Conservation (phyloP, 129 eudicot species). For the Flaveria robusta region DNA sequence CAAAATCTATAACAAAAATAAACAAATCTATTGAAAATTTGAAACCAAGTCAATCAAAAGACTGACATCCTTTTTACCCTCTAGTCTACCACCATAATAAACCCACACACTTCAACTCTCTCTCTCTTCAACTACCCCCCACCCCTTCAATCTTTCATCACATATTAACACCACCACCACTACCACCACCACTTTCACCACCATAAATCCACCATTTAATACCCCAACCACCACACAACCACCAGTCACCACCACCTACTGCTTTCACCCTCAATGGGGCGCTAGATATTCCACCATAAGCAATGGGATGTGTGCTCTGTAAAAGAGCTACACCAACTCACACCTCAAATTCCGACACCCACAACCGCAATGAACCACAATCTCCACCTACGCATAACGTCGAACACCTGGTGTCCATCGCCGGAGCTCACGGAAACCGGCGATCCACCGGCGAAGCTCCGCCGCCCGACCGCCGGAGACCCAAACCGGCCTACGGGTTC, state of each 20-base stretch:
- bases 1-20: too few relatives aligned
- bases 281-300: slow-evolving; percentile 19
- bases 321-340: slow-evolving; percentile 43
- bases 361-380: background rate
- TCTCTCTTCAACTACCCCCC: background rate
- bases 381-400: slow-evolving; percentile 38
- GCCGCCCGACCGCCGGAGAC: slow-evolving; percentile 30
- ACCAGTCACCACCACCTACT: background rate
- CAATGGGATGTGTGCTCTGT: slow-evolving; percentile 55
- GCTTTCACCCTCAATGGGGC: slow-evolving; percentile 3
- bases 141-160: background rate
- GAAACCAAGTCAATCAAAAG: background rate
- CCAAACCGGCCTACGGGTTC: slow-evolving; percentile 32
- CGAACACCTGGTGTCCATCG: slow-evolving; percentile 21
- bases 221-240: slow-evolving; percentile 29
- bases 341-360: slow-evolving; percentile 22
- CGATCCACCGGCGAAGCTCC: too few relatives aligned
- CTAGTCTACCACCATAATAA: slow-evolving; percentile 16
- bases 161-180: slow-evolving; percentile 13
- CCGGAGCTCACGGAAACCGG: too few relatives aligned
- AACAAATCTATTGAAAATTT: too few relatives aligned
- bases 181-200: background rate
- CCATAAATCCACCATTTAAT: slow-evolving; percentile 24
- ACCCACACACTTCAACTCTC: background rate
- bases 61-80: slow-evolving; percentile 31